Conservation (phyloP, 208 protist species). For the Histomonas meleagridis region DNA sequence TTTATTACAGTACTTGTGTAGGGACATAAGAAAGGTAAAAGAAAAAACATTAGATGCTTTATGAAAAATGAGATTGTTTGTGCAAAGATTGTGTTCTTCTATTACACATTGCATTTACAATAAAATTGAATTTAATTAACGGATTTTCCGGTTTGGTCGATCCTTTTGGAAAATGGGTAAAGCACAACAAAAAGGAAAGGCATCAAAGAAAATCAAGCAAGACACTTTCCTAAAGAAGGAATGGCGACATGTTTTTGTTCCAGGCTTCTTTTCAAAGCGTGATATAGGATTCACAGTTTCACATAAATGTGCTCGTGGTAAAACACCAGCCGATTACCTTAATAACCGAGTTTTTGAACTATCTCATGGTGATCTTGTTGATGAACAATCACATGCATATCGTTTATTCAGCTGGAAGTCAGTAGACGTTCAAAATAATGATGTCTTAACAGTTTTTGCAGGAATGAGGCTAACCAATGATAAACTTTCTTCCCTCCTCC, state of each 20-base stretch:
- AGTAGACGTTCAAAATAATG: slow-evolving; percentile 69
- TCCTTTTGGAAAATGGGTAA: slow-evolving; percentile 18
- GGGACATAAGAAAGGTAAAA: too few species aligned
- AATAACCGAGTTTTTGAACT: slow-evolving; percentile 15
- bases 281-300: slow-evolving; percentile 29
- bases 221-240: slow-evolving; percentile 38
- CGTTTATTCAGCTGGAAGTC: slow-evolving; percentile 7
- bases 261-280: slow-evolving; percentile 26
- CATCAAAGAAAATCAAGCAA: slow-evolving; percentile 25
- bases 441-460: slow-evolving; percentile 89
- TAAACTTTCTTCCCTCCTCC: slow-evolving; percentile 75
- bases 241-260: slow-evolving; percentile 19
- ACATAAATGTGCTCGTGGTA: neutral
- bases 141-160: too few species aligned
- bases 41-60: too few species aligned
- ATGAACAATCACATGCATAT: neutral
- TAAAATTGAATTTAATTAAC: too few species aligned
- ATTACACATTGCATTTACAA: too few species aligned
- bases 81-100: too few species aligned
- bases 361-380: neutral
- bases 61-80: too few species aligned
- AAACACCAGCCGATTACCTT: neutral
- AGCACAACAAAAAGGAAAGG: neutral
- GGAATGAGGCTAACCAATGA: slow-evolving; percentile 91
- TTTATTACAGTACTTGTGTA: too few species aligned